Conservation (phyloP, 495 filamentous ascomycete species). For the Aspergillus mulundensis region DNA sequence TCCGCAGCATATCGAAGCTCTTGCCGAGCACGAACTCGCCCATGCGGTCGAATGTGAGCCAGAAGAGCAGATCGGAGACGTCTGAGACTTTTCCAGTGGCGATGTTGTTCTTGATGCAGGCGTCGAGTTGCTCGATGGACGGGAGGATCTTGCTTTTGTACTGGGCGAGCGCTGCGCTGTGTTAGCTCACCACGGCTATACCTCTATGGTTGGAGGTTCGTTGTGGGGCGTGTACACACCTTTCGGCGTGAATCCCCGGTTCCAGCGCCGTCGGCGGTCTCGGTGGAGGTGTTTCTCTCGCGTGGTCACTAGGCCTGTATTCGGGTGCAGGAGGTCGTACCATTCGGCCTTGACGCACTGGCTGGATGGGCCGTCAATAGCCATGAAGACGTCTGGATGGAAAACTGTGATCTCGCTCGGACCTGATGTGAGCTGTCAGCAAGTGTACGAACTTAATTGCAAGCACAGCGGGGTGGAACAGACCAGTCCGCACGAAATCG, state of each 20-base stretch:
- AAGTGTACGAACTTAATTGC: too few relatives aligned
- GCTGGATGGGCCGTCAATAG: slow-evolving; percentile 27
- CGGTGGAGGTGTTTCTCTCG: slow-evolving; percentile 28
- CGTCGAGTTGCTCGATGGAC: slow-evolving; percentile 19
- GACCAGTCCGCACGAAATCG: too few relatives aligned
- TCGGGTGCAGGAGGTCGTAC: slow-evolving; percentile 43
- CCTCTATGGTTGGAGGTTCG: too few relatives aligned
- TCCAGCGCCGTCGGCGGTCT: slow-evolving; percentile 32
- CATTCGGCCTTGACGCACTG: slow-evolving; percentile 37
- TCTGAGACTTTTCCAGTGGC: not conserved
- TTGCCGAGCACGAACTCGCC: slow-evolving; percentile 39
- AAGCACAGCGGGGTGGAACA: too few relatives aligned
- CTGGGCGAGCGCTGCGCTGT: slow-evolving; percentile 16
- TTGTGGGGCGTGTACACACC: slow-evolving; percentile 7
- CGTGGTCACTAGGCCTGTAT: slow-evolving; percentile 34
- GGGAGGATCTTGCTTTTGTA: slow-evolving; percentile 25
- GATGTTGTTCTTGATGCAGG: slow-evolving; percentile 6
- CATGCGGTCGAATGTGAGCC: slow-evolving; percentile 19
- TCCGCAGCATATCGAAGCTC: slow-evolving; percentile 38
- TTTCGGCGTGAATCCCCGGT: slow-evolving; percentile 30
- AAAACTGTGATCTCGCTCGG: slow-evolving; percentile 35
- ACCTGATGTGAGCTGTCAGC: too few relatives aligned
- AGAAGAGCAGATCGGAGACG: slow-evolving; percentile 17
- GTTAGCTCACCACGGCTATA: not conserved
- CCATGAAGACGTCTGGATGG: slow-evolving; percentile 26